phyloP scores from a whole-genome alignment of 2,329 filamentous ascomycete genomes.

The Whalleya microplaca region DNA sequence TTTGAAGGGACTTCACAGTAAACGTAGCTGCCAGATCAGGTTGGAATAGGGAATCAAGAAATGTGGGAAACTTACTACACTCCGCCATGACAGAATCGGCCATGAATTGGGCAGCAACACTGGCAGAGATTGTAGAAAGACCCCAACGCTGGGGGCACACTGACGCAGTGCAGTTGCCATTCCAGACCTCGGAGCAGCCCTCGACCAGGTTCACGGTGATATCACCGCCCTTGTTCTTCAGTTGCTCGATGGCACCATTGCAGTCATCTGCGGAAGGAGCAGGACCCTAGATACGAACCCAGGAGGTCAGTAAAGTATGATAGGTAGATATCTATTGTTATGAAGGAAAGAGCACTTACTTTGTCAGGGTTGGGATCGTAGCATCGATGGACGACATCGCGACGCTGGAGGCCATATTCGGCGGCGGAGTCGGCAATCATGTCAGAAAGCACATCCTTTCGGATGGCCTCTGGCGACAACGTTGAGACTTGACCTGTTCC shows the following conservation, averaged over 20 bases:
- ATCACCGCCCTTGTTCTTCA: constrained; percentile 20
- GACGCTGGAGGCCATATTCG: constrained; percentile 6
- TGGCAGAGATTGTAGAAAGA: constrained; percentile 27
- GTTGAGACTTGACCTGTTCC: neutral
- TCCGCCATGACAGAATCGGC: constrained; percentile 26
- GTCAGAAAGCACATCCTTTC: neutral
- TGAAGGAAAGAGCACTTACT: neutral
- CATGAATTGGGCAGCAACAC: constrained; percentile 31
- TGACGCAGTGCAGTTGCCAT: constrained; percentile 33
- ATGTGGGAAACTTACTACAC: constrained; percentile 16
- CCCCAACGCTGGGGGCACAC: constrained; percentile 33
- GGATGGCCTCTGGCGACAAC: neutral
- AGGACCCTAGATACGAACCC: constrained; percentile 24
- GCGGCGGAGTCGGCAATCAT: constrained; percentile 1
- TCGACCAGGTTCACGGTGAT: constrained; percentile 32
- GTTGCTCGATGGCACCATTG: constrained; percentile 28
- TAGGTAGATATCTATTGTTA: neutral
- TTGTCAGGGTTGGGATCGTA: constrained; percentile 25
- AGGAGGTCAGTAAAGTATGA: neutral
- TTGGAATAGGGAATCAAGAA: neutral
- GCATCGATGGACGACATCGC: constrained; percentile 27
- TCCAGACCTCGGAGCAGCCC: constrained; percentile 30
- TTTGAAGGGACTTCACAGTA: too few species aligned
- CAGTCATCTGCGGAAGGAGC: constrained; percentile 34
- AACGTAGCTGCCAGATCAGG: too few species aligned